phyloP scores from a whole-genome alignment of 495 filamentous ascomycete species.

The Talaromyces nanjingensis region DNA sequence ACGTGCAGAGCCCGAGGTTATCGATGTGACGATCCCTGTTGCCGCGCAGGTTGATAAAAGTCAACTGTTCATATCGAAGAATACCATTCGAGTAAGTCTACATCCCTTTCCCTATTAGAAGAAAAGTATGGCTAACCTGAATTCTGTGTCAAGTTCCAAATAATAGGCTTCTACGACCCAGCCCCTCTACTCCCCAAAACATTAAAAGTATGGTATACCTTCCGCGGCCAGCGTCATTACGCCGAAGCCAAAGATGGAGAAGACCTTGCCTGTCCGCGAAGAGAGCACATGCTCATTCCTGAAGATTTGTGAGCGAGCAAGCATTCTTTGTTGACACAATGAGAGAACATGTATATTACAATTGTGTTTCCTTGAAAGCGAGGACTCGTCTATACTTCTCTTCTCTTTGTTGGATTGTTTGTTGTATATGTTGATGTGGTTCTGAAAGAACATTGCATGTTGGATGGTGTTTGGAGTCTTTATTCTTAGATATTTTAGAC shows the following conservation, averaged over 20 bases:
- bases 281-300: not conserved
- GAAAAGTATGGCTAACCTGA: not conserved
- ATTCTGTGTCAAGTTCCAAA: conserved; percentile 29
- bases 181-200: conserved; percentile 45
- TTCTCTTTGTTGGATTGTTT: not conserved
- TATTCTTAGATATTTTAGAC: not conserved
- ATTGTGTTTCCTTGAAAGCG: not conserved
- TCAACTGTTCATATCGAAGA: conserved; percentile 37
- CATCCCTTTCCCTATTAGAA: not conserved
- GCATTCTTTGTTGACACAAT: not conserved
- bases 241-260: conserved; percentile 41
- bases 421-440: not conserved
- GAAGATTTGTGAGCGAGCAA: not conserved
- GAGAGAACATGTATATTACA: not conserved
- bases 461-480: not conserved
- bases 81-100: conserved; percentile 32
- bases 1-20: conserved; percentile 22
- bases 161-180: conserved; percentile 53
- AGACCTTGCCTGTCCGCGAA: conserved; percentile 32
- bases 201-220: conserved; percentile 47
- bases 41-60: conserved; percentile 39
- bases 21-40: conserved; percentile 44
- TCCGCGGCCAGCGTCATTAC: conserved; percentile 37
- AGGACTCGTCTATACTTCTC: not conserved
- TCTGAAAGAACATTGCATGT: not conserved